A percentile compares a stretch with the other conserved stretches of the same genome.
These are phyloP conservation scores for Saccharomycopsis crataegensis DNA, from an alignment of 1,139 yeast genomes.

Conservation along the genomic window DNA sequence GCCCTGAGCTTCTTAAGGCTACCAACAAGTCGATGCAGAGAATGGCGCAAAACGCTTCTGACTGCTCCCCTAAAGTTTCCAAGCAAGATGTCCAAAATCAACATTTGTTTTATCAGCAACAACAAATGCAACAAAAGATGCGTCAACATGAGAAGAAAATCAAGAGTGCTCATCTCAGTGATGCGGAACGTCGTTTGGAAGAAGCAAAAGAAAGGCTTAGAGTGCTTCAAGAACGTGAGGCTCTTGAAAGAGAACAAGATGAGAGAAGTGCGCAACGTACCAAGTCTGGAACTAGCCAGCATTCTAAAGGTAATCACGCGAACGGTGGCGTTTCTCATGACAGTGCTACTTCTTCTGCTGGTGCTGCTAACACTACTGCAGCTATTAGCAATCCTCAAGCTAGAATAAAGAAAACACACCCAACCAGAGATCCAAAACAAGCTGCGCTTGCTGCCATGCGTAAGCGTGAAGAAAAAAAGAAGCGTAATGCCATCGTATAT, in stretches of 20 bases:
- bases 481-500: slow-evolving; percentile 61
- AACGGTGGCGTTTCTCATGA: background rate
- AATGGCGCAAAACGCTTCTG: slow-evolving; percentile 11
- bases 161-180: slow-evolving; percentile 18
- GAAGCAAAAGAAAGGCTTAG: slow-evolving; percentile 16
- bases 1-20: slow-evolving; percentile 13
- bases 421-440: slow-evolving; percentile 47
- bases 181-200: slow-evolving; percentile 12
- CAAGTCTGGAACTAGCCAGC: background rate
- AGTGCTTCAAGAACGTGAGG: slow-evolving; percentile 16
- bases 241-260: slow-evolving; percentile 8
- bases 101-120: slow-evolving; percentile 21
- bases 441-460: slow-evolving; percentile 54
- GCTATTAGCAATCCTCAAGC: slow-evolving; percentile 23
- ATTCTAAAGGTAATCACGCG: background rate
- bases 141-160: slow-evolving; percentile 18
- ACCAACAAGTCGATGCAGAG: slow-evolving; percentile 7
- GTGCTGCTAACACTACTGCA: slow-evolving; percentile 20
- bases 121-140: slow-evolving; percentile 22
- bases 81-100: slow-evolving; percentile 21
- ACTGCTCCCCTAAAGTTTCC: slow-evolving; percentile 19
- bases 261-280: background rate
- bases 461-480: slow-evolving; percentile 68
- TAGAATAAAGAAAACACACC: slow-evolving; percentile 31
- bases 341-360: background rate